Evolutionary conservation across 2,329 filamentous ascomycete genomes (phyloP), one percentile per base, ranked within the genome.

Genomic region (Cercospora sp.): DNA sequence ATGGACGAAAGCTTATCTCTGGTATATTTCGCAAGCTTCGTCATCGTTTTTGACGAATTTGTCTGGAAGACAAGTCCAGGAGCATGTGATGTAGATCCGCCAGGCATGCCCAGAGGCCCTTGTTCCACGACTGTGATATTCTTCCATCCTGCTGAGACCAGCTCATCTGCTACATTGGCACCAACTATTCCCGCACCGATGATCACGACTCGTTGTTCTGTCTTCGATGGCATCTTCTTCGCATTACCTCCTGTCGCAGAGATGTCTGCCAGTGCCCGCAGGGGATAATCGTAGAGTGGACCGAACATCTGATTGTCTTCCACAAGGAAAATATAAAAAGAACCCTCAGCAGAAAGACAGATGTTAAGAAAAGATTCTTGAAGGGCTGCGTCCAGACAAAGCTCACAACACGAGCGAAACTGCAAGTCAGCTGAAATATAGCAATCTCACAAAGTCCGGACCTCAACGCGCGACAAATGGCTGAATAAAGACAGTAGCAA

Each of bases 141-240:
- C 64, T 76, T 84, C 87, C 88, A 90, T 80, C 88, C 88, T 73
- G 86, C 84, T 26, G 82, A 81, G 71, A 87, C 82, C 73, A 90
- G 83, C 81, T 90, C 88, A 72, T 90, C 88, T 60, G 88, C 88
- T 60, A 90, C 78, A 68, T 90, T 90, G 66, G 84, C 83, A 58
- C 88, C 88, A 67, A 90, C 88, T 66, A 90, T 89, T 59, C 88
- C 88, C 61, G 88, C 88, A 42, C 88, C 88, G 68, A 88, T 87
- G 68, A 88, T 87, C 67, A 88, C 84, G 68, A 88, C 84, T 20
- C 64, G 65, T 48, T 68, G 53, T 3, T 58, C 20, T 18, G 53
- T 67, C n/a, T 75, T 72, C 48, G 74, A 70, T 51, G 75, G 72
- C 79, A 82, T 82, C 33, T 33, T 58, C n/a, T 33, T 58, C n/a